Evolutionary conservation across 352 stramenopile genomes (phyloP), one percentile per base, ranked within the genome.

Genomic region (Pythium plurisporium): DNA sequence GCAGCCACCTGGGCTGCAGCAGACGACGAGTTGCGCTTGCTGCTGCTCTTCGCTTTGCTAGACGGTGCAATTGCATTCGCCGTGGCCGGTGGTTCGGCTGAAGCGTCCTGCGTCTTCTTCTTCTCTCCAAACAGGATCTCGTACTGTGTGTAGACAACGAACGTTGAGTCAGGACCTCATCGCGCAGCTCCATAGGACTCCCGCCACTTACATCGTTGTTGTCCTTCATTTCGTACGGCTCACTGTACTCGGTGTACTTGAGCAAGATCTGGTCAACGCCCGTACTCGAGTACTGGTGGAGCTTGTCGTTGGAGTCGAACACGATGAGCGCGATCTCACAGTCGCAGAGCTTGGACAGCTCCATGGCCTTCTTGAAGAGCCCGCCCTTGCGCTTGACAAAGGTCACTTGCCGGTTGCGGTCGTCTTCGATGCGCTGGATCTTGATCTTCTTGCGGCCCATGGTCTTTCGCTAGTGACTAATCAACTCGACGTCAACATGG

Each of bases 361-460:
- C 82, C 82, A 92, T 92, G 50, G 82, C 82, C 53, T 92, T 92
- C 69, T 92, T 92, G 62, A 92, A 92, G 50, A 92, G 83, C 40
- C 82, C 82, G 55, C 82, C 86, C 61, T 93, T 93, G 59, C 82
- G 76, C 68, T 93, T 93, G 30, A 79, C 72, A 54, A 93, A 93
- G 17, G 82, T 93, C 50, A 93, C 73, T 51, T 91, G 80, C 17
- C 82, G 82, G 62, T 93, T 93, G 64, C 82, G 82, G 60, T 89
- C 82, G 58, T 93, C 82, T 36, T 88, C 82, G 58, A 93, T 93
- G 56, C 82, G 79, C 62, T 91, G 82, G 62, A 93, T 93, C 70
- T 93, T 86, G 60, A 93, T 93, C 71, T 93, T 93, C 76, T 93
- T 93, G 66, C 82, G 80, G 65, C 82, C 82, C 82, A 91, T 91